Conservation (phyloP, 108 stramenopile species). For the Skeletonema tropicum region DNA sequence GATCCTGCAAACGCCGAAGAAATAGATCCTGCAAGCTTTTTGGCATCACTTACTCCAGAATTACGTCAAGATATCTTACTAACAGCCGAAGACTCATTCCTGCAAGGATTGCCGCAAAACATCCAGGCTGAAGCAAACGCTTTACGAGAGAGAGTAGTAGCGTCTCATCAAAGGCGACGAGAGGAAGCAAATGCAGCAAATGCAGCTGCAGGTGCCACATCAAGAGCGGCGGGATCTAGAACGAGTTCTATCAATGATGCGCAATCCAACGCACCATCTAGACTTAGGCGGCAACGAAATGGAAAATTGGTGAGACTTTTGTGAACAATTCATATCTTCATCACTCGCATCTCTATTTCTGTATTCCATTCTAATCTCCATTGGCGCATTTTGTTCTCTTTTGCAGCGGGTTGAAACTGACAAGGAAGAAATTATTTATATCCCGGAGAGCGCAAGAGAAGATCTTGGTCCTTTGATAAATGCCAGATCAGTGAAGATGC, state of each 20-base stretch:
- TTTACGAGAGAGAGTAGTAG: constrained; percentile 82
- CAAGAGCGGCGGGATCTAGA: constrained; percentile 16
- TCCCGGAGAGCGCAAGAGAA: constrained; percentile 23
- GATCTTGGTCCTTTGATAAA: constrained; percentile 58
- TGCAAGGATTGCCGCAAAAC: constrained; percentile 81
- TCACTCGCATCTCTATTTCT: background rate
- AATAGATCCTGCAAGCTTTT: constrained; percentile 91
- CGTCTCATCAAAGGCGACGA: constrained; percentile 41
- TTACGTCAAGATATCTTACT: constrained; percentile 91
- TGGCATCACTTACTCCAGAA: constrained; percentile 90
- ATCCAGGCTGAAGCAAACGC: constrained; percentile 90
- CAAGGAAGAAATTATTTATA: constrained; percentile 52
- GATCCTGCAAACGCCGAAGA: constrained; percentile 89
- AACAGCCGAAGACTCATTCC: constrained; percentile 83
- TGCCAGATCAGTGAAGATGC: constrained; percentile 50
- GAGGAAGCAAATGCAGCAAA: constrained; percentile 32
- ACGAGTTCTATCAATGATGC: background rate
- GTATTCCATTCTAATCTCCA: background rate
- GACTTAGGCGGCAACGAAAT: constrained; percentile 42
- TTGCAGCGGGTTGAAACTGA: constrained; percentile 64
- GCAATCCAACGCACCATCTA: constrained; percentile 15
- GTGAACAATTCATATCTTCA: background rate
- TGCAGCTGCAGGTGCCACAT: constrained; percentile 10
- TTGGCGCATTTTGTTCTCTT: background rate
- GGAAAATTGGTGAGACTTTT: constrained; percentile 30